Evolutionary conservation across 371 early-diverging fungal species (phyloP).

Genomic region (Syncephalis fuscata): DNA sequence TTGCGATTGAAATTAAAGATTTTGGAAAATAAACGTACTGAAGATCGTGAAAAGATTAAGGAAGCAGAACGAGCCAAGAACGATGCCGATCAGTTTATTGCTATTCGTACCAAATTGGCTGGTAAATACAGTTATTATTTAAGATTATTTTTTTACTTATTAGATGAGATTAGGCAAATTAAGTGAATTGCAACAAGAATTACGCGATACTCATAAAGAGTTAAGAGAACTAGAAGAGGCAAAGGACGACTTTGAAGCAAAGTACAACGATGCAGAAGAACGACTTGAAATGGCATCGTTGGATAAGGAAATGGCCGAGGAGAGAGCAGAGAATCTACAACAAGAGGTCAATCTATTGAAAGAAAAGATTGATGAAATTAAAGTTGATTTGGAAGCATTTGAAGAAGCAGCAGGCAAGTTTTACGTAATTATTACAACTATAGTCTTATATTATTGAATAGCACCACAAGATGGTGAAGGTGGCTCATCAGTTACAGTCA

Average conservation of each 20-base stretch:
- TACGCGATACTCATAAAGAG: slow-evolving; percentile 35
- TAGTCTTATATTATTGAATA: not conserved
- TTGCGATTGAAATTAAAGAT: slow-evolving; percentile 60
- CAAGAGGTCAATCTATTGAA: slow-evolving; percentile 52
- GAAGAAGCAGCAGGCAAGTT: slow-evolving; percentile 20
- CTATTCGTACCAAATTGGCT: slow-evolving; percentile 48
- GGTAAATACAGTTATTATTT: slow-evolving; percentile 10
- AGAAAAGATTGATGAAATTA: slow-evolving; percentile 66
- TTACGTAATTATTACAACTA: too few relatives aligned
- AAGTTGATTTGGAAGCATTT: slow-evolving; percentile 47
- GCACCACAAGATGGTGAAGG: slow-evolving; percentile 2
- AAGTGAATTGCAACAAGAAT: slow-evolving; percentile 50
- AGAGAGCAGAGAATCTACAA: slow-evolving; percentile 56
- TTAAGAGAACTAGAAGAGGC: slow-evolving; percentile 32
- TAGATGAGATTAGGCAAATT: slow-evolving; percentile 25
- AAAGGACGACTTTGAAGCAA: slow-evolving; percentile 41
- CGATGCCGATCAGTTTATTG: slow-evolving; percentile 54
- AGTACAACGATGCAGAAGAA: slow-evolving; percentile 54
- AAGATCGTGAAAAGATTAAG: slow-evolving; percentile 56
- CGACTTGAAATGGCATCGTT: slow-evolving; percentile 69
- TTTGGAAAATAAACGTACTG: slow-evolving; percentile 62
- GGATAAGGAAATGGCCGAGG: slow-evolving; percentile 88
- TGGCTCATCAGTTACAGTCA: slow-evolving; percentile 32
- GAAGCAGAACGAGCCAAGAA: slow-evolving; percentile 55
- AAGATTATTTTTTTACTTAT: not conserved